Base-by-base conservation (phyloP, 345 rosid genomes). In the Zanthoxylum bungeanum region DNA sequence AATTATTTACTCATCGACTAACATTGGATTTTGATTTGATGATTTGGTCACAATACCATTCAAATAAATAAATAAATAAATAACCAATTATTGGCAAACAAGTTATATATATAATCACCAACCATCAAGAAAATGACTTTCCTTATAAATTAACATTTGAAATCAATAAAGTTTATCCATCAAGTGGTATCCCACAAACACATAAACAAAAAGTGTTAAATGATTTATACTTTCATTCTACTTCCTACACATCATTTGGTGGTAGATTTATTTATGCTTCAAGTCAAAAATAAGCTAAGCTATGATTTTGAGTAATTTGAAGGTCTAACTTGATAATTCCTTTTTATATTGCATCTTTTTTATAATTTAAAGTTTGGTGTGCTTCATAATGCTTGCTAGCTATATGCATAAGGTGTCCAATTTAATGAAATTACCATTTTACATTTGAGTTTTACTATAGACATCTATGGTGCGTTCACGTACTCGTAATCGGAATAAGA, bases 151-250 rank as follows among this genome's bases (percentile, higher is more conserved):
- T 24, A 27, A 25, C 11, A 4, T 53, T 25, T 63, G 9, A 28
- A 24, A 49, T 40, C 51, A 42, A 16, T 28, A 6, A 28, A 65
- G n/a, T n/a, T n/a, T n/a, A n/a, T n/a, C n/a, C n/a, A n/a, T n/a
- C n/a, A n/a, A 51, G 59, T 66, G 60, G 47, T 51, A 66, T 57
- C 31, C 70, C 33, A 66, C 59, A 51, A 66, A 33, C 70, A 42
- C 34, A 16, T 30, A 17, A 3, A 17, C 8, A 57, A 14, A n/a
- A 57, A 4, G 50, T 63, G 14, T 63, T 17, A 4, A 47, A 49
- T 16, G 14, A 0, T 17, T 19, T 49, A 7, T 46, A 64, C 4
- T 49, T n/a, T 49, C 17, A 28, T 10, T 49, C 0, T 31, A 58
- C 22, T 64, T 28, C 2, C 16, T 42, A 19, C 11, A 30, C 30